Conservation (phyloP, 805 yeast genomes). For the Pichia membranifaciens region DNA sequence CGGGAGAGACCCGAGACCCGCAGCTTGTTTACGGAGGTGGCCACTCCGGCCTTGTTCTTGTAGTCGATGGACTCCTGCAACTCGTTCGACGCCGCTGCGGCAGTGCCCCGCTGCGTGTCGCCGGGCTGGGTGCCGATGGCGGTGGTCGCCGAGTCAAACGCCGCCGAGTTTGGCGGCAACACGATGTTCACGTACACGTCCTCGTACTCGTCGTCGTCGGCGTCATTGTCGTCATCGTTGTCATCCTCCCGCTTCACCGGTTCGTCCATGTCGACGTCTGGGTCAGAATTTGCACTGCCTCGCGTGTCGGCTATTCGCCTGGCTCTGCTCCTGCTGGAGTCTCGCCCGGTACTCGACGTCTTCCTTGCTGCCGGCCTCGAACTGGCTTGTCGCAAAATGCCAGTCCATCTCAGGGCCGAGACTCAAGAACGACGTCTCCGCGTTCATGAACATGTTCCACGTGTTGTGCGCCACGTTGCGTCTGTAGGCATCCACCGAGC, state of each 20-base stretch:
- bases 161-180: slow-evolving; percentile 35
- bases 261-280: neutral
- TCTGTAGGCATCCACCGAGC: slow-evolving; percentile 66
- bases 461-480: slow-evolving; percentile 16
- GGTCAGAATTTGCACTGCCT: slow-evolving; percentile 22
- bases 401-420: slow-evolving; percentile 92
- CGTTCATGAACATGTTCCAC: slow-evolving; percentile 68
- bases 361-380: slow-evolving; percentile 87
- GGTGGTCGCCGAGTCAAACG: slow-evolving; percentile 9
- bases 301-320: slow-evolving; percentile 16
- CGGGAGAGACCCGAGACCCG: slow-evolving; percentile 53
- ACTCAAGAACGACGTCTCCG: slow-evolving; percentile 62
- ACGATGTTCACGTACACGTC: slow-evolving; percentile 52
- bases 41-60: slow-evolving; percentile 9
- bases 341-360: slow-evolving; percentile 58
- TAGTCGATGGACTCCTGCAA: slow-evolving; percentile 15
- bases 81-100: slow-evolving; percentile 4
- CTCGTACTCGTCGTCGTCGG: slow-evolving; percentile 38
- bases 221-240: slow-evolving; percentile 13
- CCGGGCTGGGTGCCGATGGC: neutral
- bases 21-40: slow-evolving; percentile 23
- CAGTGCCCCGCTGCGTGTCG: neutral
- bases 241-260: neutral
- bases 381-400: slow-evolving; percentile 59
- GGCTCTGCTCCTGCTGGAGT: slow-evolving; percentile 19